phyloP scores from a whole-genome alignment of 768 basidiomycete genomes.

The Suillus cothurnatus region DNA sequence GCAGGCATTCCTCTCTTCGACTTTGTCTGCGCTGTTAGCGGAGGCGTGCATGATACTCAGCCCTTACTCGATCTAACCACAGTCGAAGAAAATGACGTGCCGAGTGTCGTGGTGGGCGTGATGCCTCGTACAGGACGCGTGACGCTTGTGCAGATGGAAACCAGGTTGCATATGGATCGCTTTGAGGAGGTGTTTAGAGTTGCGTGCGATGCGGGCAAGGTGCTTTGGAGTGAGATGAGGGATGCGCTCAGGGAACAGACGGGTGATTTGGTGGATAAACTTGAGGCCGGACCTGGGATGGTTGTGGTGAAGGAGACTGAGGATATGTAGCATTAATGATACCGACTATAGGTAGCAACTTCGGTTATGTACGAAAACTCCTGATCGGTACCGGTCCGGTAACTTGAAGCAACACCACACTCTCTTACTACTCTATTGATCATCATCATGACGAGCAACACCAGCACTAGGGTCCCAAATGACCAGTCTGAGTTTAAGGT shows the following conservation, averaged over 20 bases:
- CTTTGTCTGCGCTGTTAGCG: constrained; percentile 88
- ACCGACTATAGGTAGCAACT: too few relatives aligned
- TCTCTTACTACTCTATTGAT: background rate
- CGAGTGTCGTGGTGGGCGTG: constrained; percentile 84
- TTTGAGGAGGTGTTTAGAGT: constrained; percentile 88
- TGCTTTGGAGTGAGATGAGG: constrained; percentile 86
- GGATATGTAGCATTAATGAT: background rate
- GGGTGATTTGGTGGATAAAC: constrained; percentile 58
- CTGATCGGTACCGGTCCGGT: background rate
- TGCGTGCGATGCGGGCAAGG: constrained; percentile 74
- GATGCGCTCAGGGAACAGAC: constrained; percentile 66
- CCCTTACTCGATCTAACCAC: constrained; percentile 87
- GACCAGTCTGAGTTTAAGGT: constrained; percentile 14
- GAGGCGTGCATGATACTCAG: constrained; percentile 80
- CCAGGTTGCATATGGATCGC: constrained; percentile 87
- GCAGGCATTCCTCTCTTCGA: constrained; percentile 91
- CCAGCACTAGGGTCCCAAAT: background rate
- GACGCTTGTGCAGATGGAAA: constrained; percentile 91
- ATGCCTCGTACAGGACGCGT: constrained; percentile 87
- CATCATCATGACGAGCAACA: background rate
- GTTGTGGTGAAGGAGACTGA: constrained; percentile 35
- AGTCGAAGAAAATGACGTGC: constrained; percentile 90
- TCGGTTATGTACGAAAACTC: too few relatives aligned
- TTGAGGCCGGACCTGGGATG: constrained; percentile 49
- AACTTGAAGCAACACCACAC: background rate